These are phyloP conservation scores for Colletotrichum euphorbiae DNA, from an alignment of 2,329 filamentous ascomycete genomes.

Conservation along the genomic window DNA sequence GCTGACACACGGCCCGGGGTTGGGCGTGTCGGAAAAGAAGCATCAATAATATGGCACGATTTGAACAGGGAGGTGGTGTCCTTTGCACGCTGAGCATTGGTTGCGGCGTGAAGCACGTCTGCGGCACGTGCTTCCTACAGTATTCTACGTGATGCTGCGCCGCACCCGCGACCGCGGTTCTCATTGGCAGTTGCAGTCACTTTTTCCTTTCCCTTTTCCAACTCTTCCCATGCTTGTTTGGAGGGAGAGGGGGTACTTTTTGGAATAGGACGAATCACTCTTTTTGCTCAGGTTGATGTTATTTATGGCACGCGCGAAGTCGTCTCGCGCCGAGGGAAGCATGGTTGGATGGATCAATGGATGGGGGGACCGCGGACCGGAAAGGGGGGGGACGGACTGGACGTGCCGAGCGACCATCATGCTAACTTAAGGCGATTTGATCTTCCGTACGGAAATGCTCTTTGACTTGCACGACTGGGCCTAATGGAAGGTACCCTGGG, in stretches of 20 bases:
- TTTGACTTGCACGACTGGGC: not conserved
- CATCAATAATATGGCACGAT: not conserved
- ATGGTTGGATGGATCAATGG: slow-evolving; percentile 18
- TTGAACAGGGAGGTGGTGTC: not conserved
- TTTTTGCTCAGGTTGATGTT: slow-evolving; percentile 7
- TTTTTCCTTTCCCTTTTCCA: not conserved
- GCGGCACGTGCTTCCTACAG: slow-evolving; percentile 29
- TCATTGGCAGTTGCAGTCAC: slow-evolving; percentile 14
- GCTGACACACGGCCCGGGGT: slow-evolving; percentile 31
- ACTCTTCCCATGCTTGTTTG: not conserved
- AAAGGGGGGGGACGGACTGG: slow-evolving; percentile 30
- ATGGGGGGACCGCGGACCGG: not conserved
- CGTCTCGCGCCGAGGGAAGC: not conserved
- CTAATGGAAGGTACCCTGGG: too few relatives aligned
- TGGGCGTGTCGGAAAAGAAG: not conserved
- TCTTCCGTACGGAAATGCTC: not conserved
- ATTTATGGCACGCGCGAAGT: slow-evolving; percentile 21
- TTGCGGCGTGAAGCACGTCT: slow-evolving; percentile 7
- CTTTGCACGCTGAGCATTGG: slow-evolving; percentile 18
- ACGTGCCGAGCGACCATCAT: slow-evolving; percentile 26
- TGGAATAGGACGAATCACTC: slow-evolving; percentile 10
- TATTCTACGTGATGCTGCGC: not conserved
- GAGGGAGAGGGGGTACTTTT: slow-evolving; percentile 3
- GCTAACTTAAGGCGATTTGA: slow-evolving; percentile 4
- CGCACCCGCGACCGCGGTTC: slow-evolving; percentile 5